Evolutionary conservation across 139 green algal genomes (phyloP), one percentile per base, ranked within the genome.

Genomic region (Nannochloris sp.): DNA sequence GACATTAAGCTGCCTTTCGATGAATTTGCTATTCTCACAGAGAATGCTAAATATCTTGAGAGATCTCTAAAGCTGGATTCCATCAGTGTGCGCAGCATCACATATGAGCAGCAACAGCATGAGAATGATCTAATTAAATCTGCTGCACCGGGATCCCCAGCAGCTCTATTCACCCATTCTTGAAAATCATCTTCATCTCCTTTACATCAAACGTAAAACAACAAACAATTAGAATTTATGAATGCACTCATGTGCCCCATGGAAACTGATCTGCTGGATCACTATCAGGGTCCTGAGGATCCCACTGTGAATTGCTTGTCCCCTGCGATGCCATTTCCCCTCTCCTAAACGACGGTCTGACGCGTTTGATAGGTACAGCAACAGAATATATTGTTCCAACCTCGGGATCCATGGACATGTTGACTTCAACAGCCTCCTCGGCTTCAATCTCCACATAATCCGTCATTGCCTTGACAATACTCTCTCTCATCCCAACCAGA

Each of bases 381-480:
- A 96, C 88, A 46, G 73, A 83, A 74, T 96, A 96, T 11, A 96
- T 81, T 5, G 89, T 95, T 7, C 89, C 89, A 25, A 95, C 62
- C 6, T 84, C 80, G 0, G 75, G 74, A 57, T 96, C 87, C 18
- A 68, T 83, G 12, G 72, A 83, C 60, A 96, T 78, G 58, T 81
- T 81, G 1, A 94, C 72, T 64, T 94, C 85, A 12, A 94, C 86
- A 29, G 76, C 66, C 34, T 93, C 84, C 64, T 89, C 82, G 0
- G 44, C 64, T 60, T 91, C 85, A 50, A 95, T 84, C 50, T 94
- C 88, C 10, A 95, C 88, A 69, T 85, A 95, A n/a, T 88, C 81
- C 6, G 77, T 66, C 27, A 95, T 74, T 14, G 81, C 86, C 1
- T 55, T 55, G 9, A 90, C 81, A 48, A 95, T 92, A 29, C 78